phyloP scores from a whole-genome alignment of 2,329 filamentous ascomycete genomes.

The Microsporum canis region DNA sequence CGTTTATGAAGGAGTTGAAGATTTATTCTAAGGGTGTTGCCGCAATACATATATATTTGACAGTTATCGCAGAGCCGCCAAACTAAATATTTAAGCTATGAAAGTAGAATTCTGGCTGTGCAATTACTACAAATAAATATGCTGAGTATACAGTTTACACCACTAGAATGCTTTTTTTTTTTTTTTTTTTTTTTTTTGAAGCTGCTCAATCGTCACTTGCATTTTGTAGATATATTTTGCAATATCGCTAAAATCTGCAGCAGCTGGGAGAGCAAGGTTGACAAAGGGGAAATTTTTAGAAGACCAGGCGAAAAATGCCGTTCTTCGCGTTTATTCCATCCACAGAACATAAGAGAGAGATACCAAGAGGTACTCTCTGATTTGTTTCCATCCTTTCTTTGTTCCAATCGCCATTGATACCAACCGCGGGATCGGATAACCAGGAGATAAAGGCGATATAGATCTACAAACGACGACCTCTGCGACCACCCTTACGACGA shows the following conservation, averaged over 20 bases:
- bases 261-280: neutral
- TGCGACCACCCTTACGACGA: slow-evolving; percentile 99
- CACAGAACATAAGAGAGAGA: slow-evolving; percentile 28
- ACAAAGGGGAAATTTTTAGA: slow-evolving; percentile 19
- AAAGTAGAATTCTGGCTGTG: neutral
- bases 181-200: neutral
- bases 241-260: neutral
- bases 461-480: slow-evolving; percentile 97
- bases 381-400: slow-evolving; percentile 20
- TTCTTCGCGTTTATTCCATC: slow-evolving; percentile 45
- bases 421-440: slow-evolving; percentile 12
- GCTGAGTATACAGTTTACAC: neutral
- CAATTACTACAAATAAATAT: neutral
- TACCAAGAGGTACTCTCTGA: slow-evolving; percentile 22
- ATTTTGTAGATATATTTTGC: slow-evolving; percentile 4
- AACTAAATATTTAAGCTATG: neutral
- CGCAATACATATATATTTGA: too few species aligned
- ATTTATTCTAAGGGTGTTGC: neutral
- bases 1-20: neutral
- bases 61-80: neutral
- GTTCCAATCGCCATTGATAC: slow-evolving; percentile 8
- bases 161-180: neutral
- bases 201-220: slow-evolving; percentile 1
- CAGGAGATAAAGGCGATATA: slow-evolving; percentile 4
- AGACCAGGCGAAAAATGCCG: slow-evolving; percentile 43